Evolutionary conservation across 331 rosid genomes (phyloP).

Genomic region (Dryas integrifolia): DNA sequence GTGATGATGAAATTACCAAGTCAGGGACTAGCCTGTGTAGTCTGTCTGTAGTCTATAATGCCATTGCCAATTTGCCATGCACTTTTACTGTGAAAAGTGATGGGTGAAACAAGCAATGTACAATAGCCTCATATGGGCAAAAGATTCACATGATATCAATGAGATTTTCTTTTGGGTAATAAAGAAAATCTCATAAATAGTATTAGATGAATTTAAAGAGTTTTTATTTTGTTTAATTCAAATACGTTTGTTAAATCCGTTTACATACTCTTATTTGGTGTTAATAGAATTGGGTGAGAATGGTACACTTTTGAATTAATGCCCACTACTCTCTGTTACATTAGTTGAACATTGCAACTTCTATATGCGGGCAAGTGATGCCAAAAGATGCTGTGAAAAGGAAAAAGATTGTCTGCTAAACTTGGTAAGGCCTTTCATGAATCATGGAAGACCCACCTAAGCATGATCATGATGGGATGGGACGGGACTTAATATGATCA

Average conservation of each 20-base stretch:
- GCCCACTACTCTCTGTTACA: not conserved
- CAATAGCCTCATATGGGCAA: no score
- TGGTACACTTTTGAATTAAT: not conserved
- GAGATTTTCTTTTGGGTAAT: no score
- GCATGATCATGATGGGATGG: not conserved
- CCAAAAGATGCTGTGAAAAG: not conserved
- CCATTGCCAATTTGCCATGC: no score
- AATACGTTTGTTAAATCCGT: no score
- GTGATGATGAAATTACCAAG: constrained; percentile 28
- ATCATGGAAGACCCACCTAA: constrained; percentile 3
- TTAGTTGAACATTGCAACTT: not conserved
- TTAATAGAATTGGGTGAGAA: not conserved
- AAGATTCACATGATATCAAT: no score
- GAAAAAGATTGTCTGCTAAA: not conserved
- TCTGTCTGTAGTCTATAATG: no score
- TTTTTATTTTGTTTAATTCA: no score
- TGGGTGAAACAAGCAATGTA: no score
- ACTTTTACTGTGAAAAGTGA: not conserved
- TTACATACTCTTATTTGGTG: no score
- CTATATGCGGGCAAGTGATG: constrained; percentile 7
- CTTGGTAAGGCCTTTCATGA: not conserved
- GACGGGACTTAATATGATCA: not conserved
- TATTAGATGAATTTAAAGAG: no score
- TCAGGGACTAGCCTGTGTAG: constrained; percentile 4
- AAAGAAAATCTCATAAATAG: no score